phyloP scores from a whole-genome alignment of 257 asterid genomes.

The Solanum neorickii region DNA sequence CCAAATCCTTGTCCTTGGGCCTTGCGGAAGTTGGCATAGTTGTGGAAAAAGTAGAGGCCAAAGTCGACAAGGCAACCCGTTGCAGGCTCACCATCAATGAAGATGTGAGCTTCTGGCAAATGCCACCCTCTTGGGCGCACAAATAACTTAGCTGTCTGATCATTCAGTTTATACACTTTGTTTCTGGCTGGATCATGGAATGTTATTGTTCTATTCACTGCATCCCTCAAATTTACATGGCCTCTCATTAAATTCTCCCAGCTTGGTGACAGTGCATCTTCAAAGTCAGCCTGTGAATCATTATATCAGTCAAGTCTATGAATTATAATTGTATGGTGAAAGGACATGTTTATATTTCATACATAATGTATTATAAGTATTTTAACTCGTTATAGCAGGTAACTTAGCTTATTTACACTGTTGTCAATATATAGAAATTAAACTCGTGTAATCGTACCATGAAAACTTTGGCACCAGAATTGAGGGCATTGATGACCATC shows the following conservation, averaged over 20 bases:
- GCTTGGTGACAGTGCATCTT: slow-evolving; percentile 85
- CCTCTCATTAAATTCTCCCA: slow-evolving; percentile 92
- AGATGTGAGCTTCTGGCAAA: slow-evolving; percentile 79
- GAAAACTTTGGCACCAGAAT: slow-evolving; percentile 93
- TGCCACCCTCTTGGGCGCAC: slow-evolving; percentile 99
- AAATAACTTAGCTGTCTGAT: slow-evolving; percentile 76
- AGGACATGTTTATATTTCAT: neutral
- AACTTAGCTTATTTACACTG: neutral
- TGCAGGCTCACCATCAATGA: slow-evolving; percentile 90
- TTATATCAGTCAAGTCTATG: neutral
- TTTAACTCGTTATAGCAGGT: neutral
- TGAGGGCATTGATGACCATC: slow-evolving; percentile 94
- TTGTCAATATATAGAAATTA: neutral
- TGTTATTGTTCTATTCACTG: slow-evolving; percentile 73
- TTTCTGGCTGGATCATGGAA: slow-evolving; percentile 68
- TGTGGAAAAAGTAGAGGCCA: slow-evolving; percentile 89
- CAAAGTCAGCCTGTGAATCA: slow-evolving; percentile 69
- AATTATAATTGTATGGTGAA: neutral
- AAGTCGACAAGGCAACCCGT: slow-evolving; percentile 75
- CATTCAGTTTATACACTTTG: slow-evolving; percentile 63
- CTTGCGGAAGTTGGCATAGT: slow-evolving; percentile 43
- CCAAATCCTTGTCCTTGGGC: slow-evolving; percentile 70
- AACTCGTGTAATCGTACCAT: slow-evolving; percentile 37
- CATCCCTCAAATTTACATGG: slow-evolving; percentile 75
- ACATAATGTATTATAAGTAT: neutral